A percentile compares a stretch with the other conserved stretches of the same genome.
Evolutionary conservation across 805 yeast species (phyloP).

Genomic region (Nadsonia fulvescens): DNA sequence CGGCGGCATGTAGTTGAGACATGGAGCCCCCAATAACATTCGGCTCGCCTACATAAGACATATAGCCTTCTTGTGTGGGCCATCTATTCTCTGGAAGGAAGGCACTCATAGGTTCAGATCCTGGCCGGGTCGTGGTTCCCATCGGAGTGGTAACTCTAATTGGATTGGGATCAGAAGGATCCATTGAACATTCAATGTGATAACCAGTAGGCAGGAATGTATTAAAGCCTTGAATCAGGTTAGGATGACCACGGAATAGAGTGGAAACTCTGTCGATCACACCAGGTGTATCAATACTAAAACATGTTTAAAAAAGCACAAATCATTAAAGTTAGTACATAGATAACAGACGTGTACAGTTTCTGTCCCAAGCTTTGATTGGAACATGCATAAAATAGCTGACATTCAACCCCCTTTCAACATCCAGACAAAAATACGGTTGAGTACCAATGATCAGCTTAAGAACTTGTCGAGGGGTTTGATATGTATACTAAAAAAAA

Average conservation of each 20-base stretch:
- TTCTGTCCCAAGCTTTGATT: no score
- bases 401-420: no score
- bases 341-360: no score
- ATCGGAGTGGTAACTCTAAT: slow-evolving; percentile 90
- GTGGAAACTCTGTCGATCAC: slow-evolving; percentile 91
- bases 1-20: slow-evolving; percentile 24
- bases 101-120: slow-evolving; percentile 21
- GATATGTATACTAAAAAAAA: no score
- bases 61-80: slow-evolving; percentile 7
- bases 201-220: slow-evolving; percentile 96
- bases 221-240: slow-evolving; percentile 87
- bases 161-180: slow-evolving; percentile 80
- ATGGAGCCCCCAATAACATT: slow-evolving; percentile 9
- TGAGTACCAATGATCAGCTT: no score
- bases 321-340: no score
- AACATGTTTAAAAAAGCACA: no score
- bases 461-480: no score
- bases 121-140: slow-evolving; percentile 58
- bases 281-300: slow-evolving; percentile 97
- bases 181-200: slow-evolving; percentile 72
- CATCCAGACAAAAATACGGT: no score
- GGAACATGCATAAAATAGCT: no score
- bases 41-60: no score
- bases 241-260: slow-evolving; percentile 82
- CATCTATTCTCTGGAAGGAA: slow-evolving; percentile 8